phyloP scores from a whole-genome alignment of 345 rosid species.

The Arabidopsis suecica region DNA sequence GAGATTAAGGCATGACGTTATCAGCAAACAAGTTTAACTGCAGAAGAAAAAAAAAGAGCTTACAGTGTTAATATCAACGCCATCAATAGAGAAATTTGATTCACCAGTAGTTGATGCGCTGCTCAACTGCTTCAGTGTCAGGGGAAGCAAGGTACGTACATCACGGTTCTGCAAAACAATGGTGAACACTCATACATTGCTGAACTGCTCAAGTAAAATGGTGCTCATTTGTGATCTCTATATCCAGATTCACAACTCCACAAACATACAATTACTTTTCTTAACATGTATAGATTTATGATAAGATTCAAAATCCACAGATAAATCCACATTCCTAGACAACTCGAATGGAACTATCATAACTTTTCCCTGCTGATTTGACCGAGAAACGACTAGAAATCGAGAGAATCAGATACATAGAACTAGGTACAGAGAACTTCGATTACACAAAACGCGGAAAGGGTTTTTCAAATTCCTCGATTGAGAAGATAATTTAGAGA shows the following conservation, averaged over 20 bases:
- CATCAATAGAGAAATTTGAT: slow-evolving; percentile 58
- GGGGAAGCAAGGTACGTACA: slow-evolving; percentile 62
- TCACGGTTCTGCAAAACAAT: slow-evolving; percentile 57
- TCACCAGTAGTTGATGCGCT: slow-evolving; percentile 56
- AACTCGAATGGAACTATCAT: neutral
- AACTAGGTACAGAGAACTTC: slow-evolving; percentile 7
- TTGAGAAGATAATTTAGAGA: slow-evolving; percentile 6
- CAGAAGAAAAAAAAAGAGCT: slow-evolving; percentile 19
- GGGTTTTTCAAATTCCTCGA: neutral
- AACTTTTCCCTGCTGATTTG: neutral
- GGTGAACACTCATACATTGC: slow-evolving; percentile 7
- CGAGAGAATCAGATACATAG: slow-evolving; percentile 9
- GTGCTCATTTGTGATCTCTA: slow-evolving; percentile 5
- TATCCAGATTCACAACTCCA: slow-evolving; percentile 13
- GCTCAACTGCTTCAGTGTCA: slow-evolving; percentile 72
- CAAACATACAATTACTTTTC: neutral
- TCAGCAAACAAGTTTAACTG: neutral
- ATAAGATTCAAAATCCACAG: slow-evolving; percentile 8
- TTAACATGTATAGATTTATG: neutral
- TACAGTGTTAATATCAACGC: slow-evolving; percentile 68
- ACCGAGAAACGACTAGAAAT: slow-evolving; percentile 30
- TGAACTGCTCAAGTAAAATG: slow-evolving; percentile 18
- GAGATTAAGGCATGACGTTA: neutral
- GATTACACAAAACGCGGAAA: slow-evolving; percentile 10
- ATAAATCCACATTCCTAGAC: neutral